These are phyloP conservation scores for Calycina marina DNA, from an alignment of 2,329 filamentous ascomycete genomes.

Conservation along the genomic window DNA sequence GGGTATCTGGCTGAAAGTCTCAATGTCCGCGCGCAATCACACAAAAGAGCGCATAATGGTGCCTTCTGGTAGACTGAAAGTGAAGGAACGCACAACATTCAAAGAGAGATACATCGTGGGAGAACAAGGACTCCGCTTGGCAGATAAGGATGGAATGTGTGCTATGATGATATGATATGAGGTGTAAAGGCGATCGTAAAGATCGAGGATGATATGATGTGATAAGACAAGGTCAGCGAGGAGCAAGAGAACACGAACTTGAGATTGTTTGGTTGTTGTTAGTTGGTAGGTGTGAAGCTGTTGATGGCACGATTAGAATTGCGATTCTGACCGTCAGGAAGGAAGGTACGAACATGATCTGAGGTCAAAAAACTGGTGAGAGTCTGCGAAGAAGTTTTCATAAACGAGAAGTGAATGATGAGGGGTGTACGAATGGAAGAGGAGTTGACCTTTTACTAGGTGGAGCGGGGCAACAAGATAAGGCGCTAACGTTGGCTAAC, in stretches of 20 bases:
- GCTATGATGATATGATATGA: conserved; percentile 16
- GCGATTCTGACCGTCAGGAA: conserved; percentile 19
- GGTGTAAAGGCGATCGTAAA: conserved; percentile 6
- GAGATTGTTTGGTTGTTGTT: conserved; percentile 1
- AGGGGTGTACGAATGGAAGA: conserved; percentile 2
- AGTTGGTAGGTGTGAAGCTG: conserved; percentile 5
- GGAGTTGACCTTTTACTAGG: no score
- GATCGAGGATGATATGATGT: conserved; percentile 12
- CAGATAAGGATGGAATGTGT: conserved; percentile 19
- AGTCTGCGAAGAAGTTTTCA: neutral
- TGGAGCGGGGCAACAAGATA: no score
- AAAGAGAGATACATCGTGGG: conserved; percentile 25
- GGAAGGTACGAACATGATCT: conserved; percentile 19
- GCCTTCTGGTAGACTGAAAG: conserved; percentile 19
- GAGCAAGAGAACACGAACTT: conserved; percentile 24
- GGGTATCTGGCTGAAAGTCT: conserved; percentile 24
- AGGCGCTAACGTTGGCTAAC: no score
- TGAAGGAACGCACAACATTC: conserved; percentile 19
- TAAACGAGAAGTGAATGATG: neutral
- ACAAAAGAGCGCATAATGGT: conserved; percentile 21
- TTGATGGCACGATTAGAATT: conserved; percentile 10
- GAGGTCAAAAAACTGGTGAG: conserved; percentile 4
- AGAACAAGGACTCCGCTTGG: conserved; percentile 22
- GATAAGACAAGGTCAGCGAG: conserved; percentile 19
- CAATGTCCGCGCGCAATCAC: conserved; percentile 25